Conservation (phyloP, 2,329 filamentous ascomycete species). For the Fusarium sp. region DNA sequence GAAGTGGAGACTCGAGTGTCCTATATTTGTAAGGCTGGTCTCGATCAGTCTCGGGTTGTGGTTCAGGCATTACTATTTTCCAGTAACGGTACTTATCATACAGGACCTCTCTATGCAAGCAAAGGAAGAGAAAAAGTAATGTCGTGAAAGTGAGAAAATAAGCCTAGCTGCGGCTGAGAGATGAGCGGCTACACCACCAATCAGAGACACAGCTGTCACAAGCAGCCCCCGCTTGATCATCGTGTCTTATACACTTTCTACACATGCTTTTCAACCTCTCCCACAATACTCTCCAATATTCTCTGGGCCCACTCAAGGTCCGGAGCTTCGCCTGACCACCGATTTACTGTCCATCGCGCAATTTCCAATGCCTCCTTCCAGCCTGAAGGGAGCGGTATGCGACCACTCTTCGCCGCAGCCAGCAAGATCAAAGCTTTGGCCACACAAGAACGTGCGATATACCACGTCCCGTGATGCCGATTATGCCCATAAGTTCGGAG, state of each 20-base stretch:
- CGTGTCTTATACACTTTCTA: background rate
- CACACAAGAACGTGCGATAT: background rate
- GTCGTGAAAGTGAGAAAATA: background rate
- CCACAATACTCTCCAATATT: background rate
- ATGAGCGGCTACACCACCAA: background rate
- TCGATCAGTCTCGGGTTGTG: fast-evolving
- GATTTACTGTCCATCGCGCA: background rate
- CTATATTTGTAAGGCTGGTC: background rate
- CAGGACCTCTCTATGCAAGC: fast-evolving
- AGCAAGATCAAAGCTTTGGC: background rate
- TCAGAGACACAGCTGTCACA: no score
- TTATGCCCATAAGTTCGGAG: background rate
- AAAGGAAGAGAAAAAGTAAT: fast-evolving
- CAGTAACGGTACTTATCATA: fast-evolving
- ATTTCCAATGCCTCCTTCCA: background rate
- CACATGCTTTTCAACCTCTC: background rate
- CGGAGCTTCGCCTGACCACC: background rate
- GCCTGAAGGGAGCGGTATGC: background rate
- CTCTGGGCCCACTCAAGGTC: background rate
- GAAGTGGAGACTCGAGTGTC: background rate
- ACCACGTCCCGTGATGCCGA: background rate
- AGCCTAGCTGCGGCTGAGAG: background rate
- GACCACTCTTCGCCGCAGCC: background rate
- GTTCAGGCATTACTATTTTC: background rate
- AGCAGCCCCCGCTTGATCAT: fast-evolving